Base-by-base conservation (phyloP, 805 yeast species). In the Monosporozyma aerobia region DNA sequence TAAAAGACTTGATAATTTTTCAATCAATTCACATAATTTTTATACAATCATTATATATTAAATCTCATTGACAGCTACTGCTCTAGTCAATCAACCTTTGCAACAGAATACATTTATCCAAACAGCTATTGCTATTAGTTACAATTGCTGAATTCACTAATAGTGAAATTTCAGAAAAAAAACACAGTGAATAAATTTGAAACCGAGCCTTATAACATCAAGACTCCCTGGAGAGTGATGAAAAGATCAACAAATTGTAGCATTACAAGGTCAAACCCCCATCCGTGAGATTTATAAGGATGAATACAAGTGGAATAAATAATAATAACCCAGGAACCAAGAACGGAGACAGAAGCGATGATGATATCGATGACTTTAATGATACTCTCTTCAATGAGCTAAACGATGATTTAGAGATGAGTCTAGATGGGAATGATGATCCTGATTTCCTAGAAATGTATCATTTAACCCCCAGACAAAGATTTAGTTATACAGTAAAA, bases 391-490 rank as follows among this genome's bases (percentile, higher is more conserved):
- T 44, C 41, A 30, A 44, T 47, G 59, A 55, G 25, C 50, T 63
- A 44, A 46, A 53, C 33, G 49, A 48, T 29, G 55, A 56, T 40
- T 13, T 54, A 19, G 47, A 52, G 37, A 53, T 57, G 32, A 48
- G 50, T 37, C 44, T n/a, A 51, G 49, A 19, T 22, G 16, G 16
- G 4, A 43, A 41, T 6, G 64, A 59, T 23, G 68, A 67, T 14
- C 64, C 64, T 32, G 60, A 68, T 44, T 64, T 66, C 51, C 61
- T 66, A 8, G 71, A 65, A 46, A 54, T 65, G 35, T 68, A 68
- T 56, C 59, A 63, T 47, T 50, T 68, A 52, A 60, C 63, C 9
- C 69, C 70, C 8, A 63, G 67, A 54, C 67, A 67, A 54, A 58
- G 70, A n/a, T n/a, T 65, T 29, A 11, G 60, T 4, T 58, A 63